Percentiles rank a stretch among this genome's conserved stretches.
Evolutionary conservation across 176 grass and related monocot species (phyloP).

Genomic region (Rhynchospora breviuscula): DNA sequence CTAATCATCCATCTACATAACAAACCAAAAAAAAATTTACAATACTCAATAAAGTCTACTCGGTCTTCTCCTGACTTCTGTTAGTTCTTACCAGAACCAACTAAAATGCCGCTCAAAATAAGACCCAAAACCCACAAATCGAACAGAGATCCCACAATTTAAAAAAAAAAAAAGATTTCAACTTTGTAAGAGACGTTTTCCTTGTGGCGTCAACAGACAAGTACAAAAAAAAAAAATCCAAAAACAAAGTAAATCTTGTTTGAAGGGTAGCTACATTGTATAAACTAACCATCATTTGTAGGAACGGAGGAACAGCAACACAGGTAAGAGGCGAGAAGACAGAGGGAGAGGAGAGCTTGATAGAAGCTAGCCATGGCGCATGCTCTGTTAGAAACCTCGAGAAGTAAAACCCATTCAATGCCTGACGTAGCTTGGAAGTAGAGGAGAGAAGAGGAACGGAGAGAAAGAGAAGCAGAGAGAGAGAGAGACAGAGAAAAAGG

Average conservation of each 20-base stretch:
- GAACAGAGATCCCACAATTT: not conserved
- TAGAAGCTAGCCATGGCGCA: constrained; percentile 13
- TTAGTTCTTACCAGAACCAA: not conserved
- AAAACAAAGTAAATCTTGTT: not conserved
- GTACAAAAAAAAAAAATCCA: not conserved
- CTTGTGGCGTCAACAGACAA: not conserved
- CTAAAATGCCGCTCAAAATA: not conserved
- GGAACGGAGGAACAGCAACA: not conserved
- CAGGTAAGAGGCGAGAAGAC: not conserved
- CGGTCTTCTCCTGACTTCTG: not conserved
- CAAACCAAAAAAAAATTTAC: constrained; percentile 5
- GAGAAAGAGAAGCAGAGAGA: not conserved
- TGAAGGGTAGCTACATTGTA: constrained; percentile 10
- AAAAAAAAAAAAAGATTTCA: not conserved
- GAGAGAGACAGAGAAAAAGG: not conserved
- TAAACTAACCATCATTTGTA: not conserved
- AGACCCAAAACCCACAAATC: not conserved
- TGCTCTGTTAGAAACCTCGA: not conserved
- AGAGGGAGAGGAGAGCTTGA: not conserved
- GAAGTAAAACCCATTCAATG: not conserved
- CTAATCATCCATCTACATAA: not conserved
- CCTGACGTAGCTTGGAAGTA: not conserved
- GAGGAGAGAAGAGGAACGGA: not conserved
- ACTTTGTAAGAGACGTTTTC: not conserved
- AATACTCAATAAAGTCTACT: not conserved